Conservation (phyloP, 805 yeast species). For the Wickerhamiella musiphila region DNA sequence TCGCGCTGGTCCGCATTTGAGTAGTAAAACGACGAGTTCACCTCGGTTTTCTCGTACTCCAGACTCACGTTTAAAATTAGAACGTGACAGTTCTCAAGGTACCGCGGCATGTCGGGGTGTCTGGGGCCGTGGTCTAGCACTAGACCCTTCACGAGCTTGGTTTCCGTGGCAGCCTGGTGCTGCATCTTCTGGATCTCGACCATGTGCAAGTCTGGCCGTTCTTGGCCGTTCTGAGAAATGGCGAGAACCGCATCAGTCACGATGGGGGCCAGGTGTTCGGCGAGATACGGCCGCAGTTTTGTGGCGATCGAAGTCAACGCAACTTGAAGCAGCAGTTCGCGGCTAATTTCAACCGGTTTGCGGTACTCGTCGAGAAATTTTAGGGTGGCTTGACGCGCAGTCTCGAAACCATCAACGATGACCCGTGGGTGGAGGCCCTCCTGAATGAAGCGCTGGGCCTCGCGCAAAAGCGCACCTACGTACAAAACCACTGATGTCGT, state of each 20-base stretch:
- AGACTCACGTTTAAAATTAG: slow-evolving; percentile 82
- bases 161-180: slow-evolving; percentile 70
- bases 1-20: slow-evolving; percentile 93
- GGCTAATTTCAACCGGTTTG: slow-evolving; percentile 38
- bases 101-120: slow-evolving; percentile 97
- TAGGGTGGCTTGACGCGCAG: slow-evolving; percentile 63
- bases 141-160: slow-evolving; percentile 68
- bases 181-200: slow-evolving; percentile 98
- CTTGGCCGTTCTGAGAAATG: slow-evolving; percentile 28
- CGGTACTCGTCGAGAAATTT: slow-evolving; percentile 54
- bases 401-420: slow-evolving; percentile 86
- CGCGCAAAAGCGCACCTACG: slow-evolving; percentile 87
- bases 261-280: slow-evolving; percentile 75
- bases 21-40: slow-evolving; percentile 87
- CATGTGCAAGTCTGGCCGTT: slow-evolving; percentile 76
- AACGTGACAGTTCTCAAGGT: slow-evolving; percentile 66
- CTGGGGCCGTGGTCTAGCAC: slow-evolving; percentile 97
- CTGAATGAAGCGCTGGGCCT: slow-evolving; percentile 76
- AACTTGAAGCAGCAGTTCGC: slow-evolving; percentile 80
- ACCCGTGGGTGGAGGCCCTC: slow-evolving; percentile 96
- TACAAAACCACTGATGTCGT: slow-evolving; percentile 88
- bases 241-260: slow-evolving; percentile 91
- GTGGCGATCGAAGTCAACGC: slow-evolving; percentile 82
- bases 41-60: slow-evolving; percentile 96
- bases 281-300: slow-evolving; percentile 60